Percentiles rank a stretch among this genome's conserved stretches.
Evolutionary conservation across 148 eudicot genomes (phyloP).

Genomic region (Amaranthus palmeri): DNA sequence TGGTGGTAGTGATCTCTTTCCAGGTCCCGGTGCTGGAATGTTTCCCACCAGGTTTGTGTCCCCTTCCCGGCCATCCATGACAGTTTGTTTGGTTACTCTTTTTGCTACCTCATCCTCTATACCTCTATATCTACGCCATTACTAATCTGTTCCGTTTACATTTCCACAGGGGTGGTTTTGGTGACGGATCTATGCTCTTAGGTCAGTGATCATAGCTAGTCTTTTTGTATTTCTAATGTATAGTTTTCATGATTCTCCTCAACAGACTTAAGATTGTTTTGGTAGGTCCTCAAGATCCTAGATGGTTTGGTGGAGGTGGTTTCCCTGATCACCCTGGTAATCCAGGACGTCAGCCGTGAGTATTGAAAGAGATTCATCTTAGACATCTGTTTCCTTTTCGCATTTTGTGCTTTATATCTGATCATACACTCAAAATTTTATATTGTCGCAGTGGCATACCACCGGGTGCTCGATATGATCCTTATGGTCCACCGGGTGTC

Average conservation of each 20-base stretch:
- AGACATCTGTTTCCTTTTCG: not conserved
- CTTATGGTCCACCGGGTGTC: constrained; percentile 82
- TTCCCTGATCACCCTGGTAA: constrained; percentile 45
- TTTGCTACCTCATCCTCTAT: constrained; percentile 5
- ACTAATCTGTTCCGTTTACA: not conserved
- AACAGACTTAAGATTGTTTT: constrained; percentile 16
- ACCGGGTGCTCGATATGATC: constrained; percentile 93
- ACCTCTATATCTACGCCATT: not conserved
- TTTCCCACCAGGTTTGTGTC: constrained; percentile 71
- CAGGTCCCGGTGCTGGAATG: constrained; percentile 80
- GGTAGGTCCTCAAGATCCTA: constrained; percentile 81
- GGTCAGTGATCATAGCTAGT: constrained; percentile 35
- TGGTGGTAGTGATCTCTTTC: constrained; percentile 70
- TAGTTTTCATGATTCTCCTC: not conserved
- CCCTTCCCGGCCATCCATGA: too few relatives aligned
- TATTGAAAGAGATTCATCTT: constrained; percentile 5
- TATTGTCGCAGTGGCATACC: constrained; percentile 56
- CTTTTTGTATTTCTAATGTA: not conserved
- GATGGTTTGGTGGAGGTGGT: constrained; percentile 54
- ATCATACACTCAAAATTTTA: not conserved
- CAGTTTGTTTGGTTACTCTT: too few relatives aligned
- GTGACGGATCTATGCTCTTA: constrained; percentile 73
- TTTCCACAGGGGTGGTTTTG: constrained; percentile 59
- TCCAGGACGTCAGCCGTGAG: constrained; percentile 70
- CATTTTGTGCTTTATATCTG: not conserved